These are phyloP conservation scores for Rhizopus stolonifer DNA, from an alignment of 371 early-diverging fungal species.

Conservation along the genomic window DNA sequence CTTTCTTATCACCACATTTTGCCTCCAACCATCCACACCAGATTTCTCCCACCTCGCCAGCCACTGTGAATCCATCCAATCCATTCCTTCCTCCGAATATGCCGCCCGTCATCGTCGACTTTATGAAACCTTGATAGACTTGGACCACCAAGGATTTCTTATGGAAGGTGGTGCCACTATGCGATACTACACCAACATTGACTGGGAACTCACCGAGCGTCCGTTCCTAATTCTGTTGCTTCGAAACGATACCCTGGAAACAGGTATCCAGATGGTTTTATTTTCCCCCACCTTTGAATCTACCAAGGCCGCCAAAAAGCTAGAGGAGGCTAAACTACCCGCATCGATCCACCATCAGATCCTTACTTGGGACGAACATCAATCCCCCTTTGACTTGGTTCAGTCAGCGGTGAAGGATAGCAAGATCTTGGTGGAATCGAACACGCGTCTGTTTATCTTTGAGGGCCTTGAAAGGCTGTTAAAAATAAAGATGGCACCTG, in stretches of 20 bases:
- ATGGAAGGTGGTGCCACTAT: conserved; percentile 56
- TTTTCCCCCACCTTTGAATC: conserved; percentile 60
- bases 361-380: conserved; percentile 51
- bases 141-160: conserved; percentile 42
- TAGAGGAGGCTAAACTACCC: conserved; percentile 34
- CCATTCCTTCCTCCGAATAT: conserved; percentile 49
- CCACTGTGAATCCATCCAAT: conserved; percentile 37
- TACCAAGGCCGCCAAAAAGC: conserved; percentile 38
- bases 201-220: conserved; percentile 54
- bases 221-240: conserved; percentile 52
- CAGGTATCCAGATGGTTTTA: conserved; percentile 41
- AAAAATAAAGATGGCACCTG: conserved; percentile 41
- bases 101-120: conserved; percentile 44
- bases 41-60: conserved; percentile 33
- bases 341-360: conserved; percentile 17
- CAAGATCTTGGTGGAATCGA: conserved; percentile 43
- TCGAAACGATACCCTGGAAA: conserved; percentile 19
- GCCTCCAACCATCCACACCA: no score
- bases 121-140: conserved; percentile 32
- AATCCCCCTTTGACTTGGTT: conserved; percentile 49
- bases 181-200: conserved; percentile 54
- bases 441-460: conserved; percentile 50
- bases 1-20: no score
- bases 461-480: conserved; percentile 35
- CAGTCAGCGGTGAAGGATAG: conserved; percentile 24